Conservation (phyloP, 2,329 filamentous ascomycete species). For the Hypoxylon sp. region DNA sequence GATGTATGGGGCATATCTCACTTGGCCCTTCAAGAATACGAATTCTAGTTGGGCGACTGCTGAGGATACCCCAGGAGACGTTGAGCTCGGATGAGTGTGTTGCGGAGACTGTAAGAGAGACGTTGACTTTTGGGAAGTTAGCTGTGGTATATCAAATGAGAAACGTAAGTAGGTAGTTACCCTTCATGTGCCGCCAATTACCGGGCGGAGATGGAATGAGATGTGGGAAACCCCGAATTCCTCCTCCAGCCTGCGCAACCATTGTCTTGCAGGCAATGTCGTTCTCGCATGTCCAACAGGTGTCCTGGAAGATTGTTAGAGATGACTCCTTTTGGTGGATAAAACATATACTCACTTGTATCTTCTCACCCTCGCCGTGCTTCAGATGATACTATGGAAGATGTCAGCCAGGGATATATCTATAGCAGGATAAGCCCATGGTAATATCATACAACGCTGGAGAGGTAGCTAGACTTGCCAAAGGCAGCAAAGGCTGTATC, state of each 20-base stretch:
- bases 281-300: slow-evolving; percentile 23
- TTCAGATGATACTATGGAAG: neutral
- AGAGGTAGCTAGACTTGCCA: neutral
- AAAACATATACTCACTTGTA: neutral
- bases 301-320: neutral
- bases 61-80: slow-evolving; percentile 26
- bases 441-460: neutral
- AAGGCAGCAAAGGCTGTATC: neutral
- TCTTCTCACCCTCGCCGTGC: neutral
- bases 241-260: slow-evolving; percentile 26
- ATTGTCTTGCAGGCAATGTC: slow-evolving; percentile 31
- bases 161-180: slow-evolving; percentile 5
- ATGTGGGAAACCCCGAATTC: slow-evolving; percentile 1
- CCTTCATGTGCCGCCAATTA: neutral
- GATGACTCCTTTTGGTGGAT: neutral
- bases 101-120: slow-evolving; percentile 19
- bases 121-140: slow-evolving; percentile 24
- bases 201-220: neutral
- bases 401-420: neutral
- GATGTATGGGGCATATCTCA: neutral
- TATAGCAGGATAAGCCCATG: neutral
- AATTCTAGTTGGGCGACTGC: slow-evolving; percentile 8
- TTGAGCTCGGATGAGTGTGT: neutral
- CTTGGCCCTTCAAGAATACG: slow-evolving; percentile 25
- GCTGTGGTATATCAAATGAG: neutral